Conservation (phyloP, 108 stramenopile genomes). For the Fragilaria radians region DNA sequence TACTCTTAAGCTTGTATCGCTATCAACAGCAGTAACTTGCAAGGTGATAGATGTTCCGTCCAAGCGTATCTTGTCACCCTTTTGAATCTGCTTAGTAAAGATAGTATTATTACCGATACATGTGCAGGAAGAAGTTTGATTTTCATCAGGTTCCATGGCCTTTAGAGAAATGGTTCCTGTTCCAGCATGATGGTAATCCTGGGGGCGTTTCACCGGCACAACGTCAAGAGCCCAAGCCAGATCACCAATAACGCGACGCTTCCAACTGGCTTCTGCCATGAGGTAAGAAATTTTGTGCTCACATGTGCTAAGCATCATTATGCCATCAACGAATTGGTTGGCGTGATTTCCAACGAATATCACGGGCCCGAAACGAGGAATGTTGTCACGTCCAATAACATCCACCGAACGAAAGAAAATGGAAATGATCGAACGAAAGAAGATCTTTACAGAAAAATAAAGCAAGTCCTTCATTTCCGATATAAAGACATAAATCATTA, state of each 20-base stretch:
- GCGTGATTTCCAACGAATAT: conserved; percentile 96
- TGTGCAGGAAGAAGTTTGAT: neutral
- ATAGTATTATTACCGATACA: conserved; percentile 51
- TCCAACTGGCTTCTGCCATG: conserved; percentile 91
- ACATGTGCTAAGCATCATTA: conserved; percentile 86
- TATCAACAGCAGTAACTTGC: conserved; percentile 59
- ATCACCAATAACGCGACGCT: conserved; percentile 85
- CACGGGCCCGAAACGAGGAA: conserved; percentile 88
- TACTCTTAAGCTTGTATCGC: conserved; percentile 33
- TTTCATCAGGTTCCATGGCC: neutral
- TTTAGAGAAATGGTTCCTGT: conserved; percentile 36
- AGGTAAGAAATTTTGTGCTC: conserved; percentile 85
- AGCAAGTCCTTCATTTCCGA: conserved; percentile 74
- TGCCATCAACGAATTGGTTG: conserved; percentile 95
- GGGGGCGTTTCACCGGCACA: conserved; percentile 92
- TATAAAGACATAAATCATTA: conserved; percentile 71
- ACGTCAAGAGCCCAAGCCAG: conserved; percentile 89
- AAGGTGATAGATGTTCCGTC: conserved; percentile 38
- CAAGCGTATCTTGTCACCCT: conserved; percentile 76
- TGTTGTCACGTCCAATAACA: conserved; percentile 84
- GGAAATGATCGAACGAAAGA: conserved; percentile 78
- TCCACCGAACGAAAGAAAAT: conserved; percentile 89
- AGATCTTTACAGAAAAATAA: conserved; percentile 77
- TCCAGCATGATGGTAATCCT: conserved; percentile 71
- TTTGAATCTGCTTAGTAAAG: conserved; percentile 43